Percentiles rank a stretch among this genome's conserved stretches.
phyloP scores from a whole-genome alignment of 176 grass and related monocot genomes.

The Aegilops tauschii region DNA sequence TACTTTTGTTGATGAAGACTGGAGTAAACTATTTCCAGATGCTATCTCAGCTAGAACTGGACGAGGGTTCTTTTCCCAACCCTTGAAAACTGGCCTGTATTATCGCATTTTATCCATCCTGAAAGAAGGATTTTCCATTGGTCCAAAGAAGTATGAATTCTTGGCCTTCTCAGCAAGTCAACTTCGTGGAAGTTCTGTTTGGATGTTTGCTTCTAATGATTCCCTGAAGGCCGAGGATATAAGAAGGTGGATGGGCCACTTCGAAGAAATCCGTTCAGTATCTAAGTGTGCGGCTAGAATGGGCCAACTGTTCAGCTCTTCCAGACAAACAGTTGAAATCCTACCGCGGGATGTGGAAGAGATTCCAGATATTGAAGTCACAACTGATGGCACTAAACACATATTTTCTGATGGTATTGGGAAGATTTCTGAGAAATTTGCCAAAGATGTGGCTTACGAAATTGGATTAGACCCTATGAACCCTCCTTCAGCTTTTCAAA shows the following conservation, averaged over 20 bases:
- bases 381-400: conserved; percentile 60
- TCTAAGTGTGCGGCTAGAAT: conserved; percentile 97
- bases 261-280: conserved; percentile 62
- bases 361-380: conserved; percentile 84
- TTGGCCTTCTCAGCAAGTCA: conserved; percentile 97
- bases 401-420: conserved; percentile 94
- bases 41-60: conserved; percentile 67
- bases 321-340: conserved; percentile 59
- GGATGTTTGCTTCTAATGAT: conserved; percentile 96
- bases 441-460: conserved; percentile 46
- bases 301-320: conserved; percentile 95
- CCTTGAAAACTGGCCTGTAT: conserved; percentile 74
- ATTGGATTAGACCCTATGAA: conserved; percentile 49
- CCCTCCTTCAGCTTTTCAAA: conserved; percentile 91
- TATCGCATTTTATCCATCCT: conserved; percentile 73
- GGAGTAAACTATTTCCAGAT: conserved; percentile 75
- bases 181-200: conserved; percentile 86
- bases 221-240: conserved; percentile 62
- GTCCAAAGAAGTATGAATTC: conserved; percentile 87
- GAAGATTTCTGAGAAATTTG: conserved; percentile 67
- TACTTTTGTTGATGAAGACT: conserved; percentile 95
- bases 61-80: conserved; percentile 57
- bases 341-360: conserved; percentile 37
- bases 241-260: conserved; percentile 91
- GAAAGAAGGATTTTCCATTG: conserved; percentile 71